Evolutionary conservation across 1,284 basidiomycete species (phyloP).

Genomic region (Puccinia polysora): DNA sequence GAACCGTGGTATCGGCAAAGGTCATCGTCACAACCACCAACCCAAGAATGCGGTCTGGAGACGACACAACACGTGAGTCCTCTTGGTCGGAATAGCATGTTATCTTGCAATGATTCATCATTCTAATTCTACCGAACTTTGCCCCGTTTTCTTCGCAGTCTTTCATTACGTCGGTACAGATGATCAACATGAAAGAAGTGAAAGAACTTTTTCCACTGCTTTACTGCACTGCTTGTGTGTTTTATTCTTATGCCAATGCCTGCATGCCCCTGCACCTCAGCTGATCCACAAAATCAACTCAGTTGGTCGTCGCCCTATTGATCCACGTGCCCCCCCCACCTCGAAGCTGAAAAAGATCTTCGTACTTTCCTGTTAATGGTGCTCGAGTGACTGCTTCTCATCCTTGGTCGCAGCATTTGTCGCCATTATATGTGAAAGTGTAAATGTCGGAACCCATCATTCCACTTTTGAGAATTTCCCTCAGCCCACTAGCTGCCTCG

Average conservation of each 20-base stretch:
- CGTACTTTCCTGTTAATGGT: no score
- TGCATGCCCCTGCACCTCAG: not conserved
- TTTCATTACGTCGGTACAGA: constrained; percentile 95
- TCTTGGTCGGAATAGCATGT: not conserved
- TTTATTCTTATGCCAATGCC: constrained; percentile 14
- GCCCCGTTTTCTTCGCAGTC: constrained; percentile 55
- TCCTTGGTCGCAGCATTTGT: no score
- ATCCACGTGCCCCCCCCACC: no score
- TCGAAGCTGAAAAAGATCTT: no score
- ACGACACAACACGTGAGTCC: constrained; percentile 77
- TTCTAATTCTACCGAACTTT: constrained; percentile 1
- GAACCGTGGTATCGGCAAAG: constrained; percentile 93
- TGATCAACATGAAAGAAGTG: constrained; percentile 54
- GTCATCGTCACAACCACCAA: constrained; percentile 88
- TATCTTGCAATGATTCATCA: constrained; percentile 2
- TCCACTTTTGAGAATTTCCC: no score
- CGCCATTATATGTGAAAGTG: no score
- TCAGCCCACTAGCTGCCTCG: no score
- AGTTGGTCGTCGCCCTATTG: no score
- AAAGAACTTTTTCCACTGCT: constrained; percentile 8
- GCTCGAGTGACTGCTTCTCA: no score
- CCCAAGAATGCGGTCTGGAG: constrained; percentile 89
- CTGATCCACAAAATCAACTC: not conserved
- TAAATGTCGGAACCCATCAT: no score
- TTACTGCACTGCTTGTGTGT: constrained; percentile 1